Evolutionary conservation across 2,329 filamentous ascomycete species (phyloP).

Genomic region (Neopestalotiopsis sp.): DNA sequence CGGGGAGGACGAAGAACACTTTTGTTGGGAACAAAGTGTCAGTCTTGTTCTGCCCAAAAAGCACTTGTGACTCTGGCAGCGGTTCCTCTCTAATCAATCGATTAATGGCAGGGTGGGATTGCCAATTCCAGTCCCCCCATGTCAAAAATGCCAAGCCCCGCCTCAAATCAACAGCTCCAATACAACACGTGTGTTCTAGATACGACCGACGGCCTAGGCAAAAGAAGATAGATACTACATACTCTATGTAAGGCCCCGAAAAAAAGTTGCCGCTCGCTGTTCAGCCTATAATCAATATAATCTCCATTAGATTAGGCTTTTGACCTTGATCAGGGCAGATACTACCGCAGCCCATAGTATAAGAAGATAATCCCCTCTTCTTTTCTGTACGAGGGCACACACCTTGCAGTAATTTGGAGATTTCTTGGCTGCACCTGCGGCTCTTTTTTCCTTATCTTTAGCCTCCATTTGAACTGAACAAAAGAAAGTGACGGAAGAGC

Average conservation of each 20-base stretch:
- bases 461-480: background rate
- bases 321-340: background rate
- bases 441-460: background rate
- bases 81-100: too few relatives aligned
- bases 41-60: background rate
- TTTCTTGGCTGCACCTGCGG: background rate
- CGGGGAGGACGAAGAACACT: background rate
- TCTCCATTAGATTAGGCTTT: background rate
- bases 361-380: background rate
- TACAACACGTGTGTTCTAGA: slow-evolving; percentile 4
- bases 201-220: background rate
- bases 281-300: slow-evolving; percentile 4
- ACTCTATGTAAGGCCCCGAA: background rate
- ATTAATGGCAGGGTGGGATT: background rate
- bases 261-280: background rate
- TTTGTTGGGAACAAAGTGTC: background rate
- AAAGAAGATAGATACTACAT: background rate
- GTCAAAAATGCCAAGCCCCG: background rate
- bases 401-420: too few relatives aligned
- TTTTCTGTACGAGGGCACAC: background rate
- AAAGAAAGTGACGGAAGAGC: background rate
- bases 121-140: background rate
- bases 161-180: slow-evolving; percentile 11
- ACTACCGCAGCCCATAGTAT: background rate
- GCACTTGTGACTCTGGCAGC: background rate